phyloP scores from a whole-genome alignment of 345 rosid genomes.

The Arabidopsis suecica region DNA sequence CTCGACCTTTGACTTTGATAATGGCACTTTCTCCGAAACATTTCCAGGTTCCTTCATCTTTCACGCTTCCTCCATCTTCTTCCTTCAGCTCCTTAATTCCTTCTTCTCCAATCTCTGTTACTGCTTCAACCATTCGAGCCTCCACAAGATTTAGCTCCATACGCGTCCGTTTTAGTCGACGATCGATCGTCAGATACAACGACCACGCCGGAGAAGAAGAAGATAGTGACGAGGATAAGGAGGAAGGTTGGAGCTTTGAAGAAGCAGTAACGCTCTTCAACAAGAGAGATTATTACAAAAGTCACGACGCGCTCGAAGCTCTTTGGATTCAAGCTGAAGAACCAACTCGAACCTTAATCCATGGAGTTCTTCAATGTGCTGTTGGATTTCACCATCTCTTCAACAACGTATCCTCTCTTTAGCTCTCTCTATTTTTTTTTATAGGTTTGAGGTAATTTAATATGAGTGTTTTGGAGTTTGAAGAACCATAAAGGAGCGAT shows the following conservation, averaged over 20 bases:
- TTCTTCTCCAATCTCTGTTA: conserved; percentile 5
- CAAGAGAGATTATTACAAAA: conserved; percentile 70
- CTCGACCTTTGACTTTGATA: conserved; percentile 21
- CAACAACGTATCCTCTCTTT: conserved; percentile 55
- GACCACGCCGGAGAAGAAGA: conserved; percentile 35
- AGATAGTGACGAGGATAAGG: conserved; percentile 15
- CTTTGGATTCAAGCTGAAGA: conserved; percentile 79
- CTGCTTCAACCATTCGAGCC: conserved; percentile 22
- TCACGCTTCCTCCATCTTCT: conserved; percentile 25
- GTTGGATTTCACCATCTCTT: conserved; percentile 91
- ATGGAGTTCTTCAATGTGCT: conserved; percentile 88
- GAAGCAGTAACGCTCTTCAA: conserved; percentile 74
- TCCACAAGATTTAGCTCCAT: background rate
- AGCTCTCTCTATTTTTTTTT: background rate
- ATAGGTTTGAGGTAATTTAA: background rate
- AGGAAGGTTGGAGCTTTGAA: conserved; percentile 51
- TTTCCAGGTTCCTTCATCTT: conserved; percentile 28
- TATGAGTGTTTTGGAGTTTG: background rate
- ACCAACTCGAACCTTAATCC: conserved; percentile 71
- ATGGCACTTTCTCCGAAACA: conserved; percentile 35
- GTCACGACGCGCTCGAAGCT: conserved; percentile 83
- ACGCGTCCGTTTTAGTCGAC: conserved; percentile 33
- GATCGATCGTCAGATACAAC: conserved; percentile 43
- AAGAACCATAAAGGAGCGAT: conserved; percentile 94
- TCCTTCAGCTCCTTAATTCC: background rate